Evolutionary conservation across 108 stramenopile genomes (phyloP), one percentile per base, ranked within the genome.

Genomic region (Craspedostauros australis): DNA sequence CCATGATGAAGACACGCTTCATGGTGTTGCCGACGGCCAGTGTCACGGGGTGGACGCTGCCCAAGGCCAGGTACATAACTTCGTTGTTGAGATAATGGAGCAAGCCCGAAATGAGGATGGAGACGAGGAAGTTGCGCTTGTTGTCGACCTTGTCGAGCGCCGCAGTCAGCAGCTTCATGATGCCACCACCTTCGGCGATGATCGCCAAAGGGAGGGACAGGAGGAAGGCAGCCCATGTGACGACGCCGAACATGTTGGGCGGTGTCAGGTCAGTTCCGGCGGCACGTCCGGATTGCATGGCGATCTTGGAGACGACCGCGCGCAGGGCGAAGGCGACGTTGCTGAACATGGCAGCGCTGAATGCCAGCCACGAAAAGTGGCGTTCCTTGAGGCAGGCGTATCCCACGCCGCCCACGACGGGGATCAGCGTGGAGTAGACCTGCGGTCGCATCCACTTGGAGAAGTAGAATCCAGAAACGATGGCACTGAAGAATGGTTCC

Each of bases 61-160:
- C 75, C 8, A 98, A 68, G 5, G 94, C 88, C 46, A 94, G 57
- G 59, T 93, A 96, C 92, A 94, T 94, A 5, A 96, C 96, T 75
- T 96, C 96, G 72, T 96, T 96, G 70, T 95, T 92, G 37, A 95
- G 66, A 57, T 95, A 96, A 59, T 95, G 92, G 54, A 91, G 90
- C 9, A 95, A 56, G 14, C 94, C 96, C 0, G 88, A 90, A 6
- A 92, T 24, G 34, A 86, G 22, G 19, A 96, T 23, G 7, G 72
- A 66, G n/a, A 45, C 51, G 48, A 93, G 40, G 21, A 76, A 62
- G 22, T 51, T 38, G 2, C 59, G 31, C 15, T 66, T 47, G 26
- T 47, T 50, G 11, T 39, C 43, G 14, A 66, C 48, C 37, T 59
- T 32, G n/a, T 48, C 72, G 40, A 76, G 4, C 7, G 74, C 74